Conservation (phyloP, 805 yeast species). For the Candida silvatica region DNA sequence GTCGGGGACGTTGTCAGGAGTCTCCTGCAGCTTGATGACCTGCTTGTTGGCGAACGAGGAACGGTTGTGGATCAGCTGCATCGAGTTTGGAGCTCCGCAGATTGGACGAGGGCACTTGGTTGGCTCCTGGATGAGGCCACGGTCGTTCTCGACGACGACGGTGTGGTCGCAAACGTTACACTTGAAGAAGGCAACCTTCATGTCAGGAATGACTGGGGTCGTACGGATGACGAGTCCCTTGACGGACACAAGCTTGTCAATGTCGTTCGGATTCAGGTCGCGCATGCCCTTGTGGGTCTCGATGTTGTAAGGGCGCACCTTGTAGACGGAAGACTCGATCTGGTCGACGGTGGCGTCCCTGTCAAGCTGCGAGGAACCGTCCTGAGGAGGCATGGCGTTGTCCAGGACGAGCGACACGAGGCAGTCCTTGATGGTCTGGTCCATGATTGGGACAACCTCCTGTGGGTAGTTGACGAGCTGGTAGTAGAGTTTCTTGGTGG, state of each 20-base stretch:
- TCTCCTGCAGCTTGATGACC: slow-evolving; percentile 84
- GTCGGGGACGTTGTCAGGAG: slow-evolving; percentile 80
- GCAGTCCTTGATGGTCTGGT: slow-evolving; percentile 86
- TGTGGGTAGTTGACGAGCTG: slow-evolving; percentile 91
- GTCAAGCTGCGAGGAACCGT: slow-evolving; percentile 5
- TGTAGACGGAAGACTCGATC: slow-evolving; percentile 74
- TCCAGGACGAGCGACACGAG: slow-evolving; percentile 68
- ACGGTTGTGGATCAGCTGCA: slow-evolving; percentile 87
- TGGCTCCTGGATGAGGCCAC: slow-evolving; percentile 94
- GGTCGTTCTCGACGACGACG: slow-evolving; percentile 81
- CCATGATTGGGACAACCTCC: slow-evolving; percentile 96
- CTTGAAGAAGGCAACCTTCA: slow-evolving; percentile 94
- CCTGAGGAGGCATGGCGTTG: slow-evolving; percentile 15
- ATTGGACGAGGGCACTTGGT: slow-evolving; percentile 83
- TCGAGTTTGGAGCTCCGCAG: slow-evolving; percentile 76
- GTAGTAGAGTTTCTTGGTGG: slow-evolving; percentile 71
- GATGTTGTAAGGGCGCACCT: slow-evolving; percentile 83
- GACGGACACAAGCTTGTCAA: slow-evolving; percentile 83
- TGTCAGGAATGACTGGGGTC: slow-evolving; percentile 91
- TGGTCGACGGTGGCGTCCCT: slow-evolving; percentile 46
- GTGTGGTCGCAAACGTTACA: slow-evolving; percentile 95
- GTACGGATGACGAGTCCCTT: slow-evolving; percentile 88
- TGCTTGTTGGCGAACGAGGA: slow-evolving; percentile 94
- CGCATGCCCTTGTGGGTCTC: slow-evolving; percentile 75
- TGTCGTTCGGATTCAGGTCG: slow-evolving; percentile 87